Percentiles rank a stretch among this genome's conserved stretches.
phyloP scores from a whole-genome alignment of 345 rosid species.

The Ailanthus altissimus region DNA sequence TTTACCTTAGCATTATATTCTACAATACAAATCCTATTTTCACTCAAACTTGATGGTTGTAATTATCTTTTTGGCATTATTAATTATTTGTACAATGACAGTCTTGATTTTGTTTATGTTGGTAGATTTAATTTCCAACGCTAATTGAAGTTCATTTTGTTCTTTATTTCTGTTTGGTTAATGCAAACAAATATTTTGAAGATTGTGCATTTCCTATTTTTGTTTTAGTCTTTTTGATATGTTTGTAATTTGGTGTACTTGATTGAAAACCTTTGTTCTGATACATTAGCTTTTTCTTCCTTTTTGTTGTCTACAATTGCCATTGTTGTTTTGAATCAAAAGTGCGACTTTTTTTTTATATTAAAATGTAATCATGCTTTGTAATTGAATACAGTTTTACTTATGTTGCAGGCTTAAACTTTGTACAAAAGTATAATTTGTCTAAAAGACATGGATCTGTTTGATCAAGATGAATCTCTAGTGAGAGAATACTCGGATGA shows the following conservation, averaged over 20 bases:
- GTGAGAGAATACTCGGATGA: slow-evolving; percentile 33
- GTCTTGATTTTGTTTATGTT: background rate
- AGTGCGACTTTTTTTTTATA: background rate
- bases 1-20: background rate
- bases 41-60: background rate
- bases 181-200: background rate
- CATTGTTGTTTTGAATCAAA: background rate
- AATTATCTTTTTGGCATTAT: background rate
- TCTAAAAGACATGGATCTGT: slow-evolving; percentile 12
- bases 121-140: background rate
- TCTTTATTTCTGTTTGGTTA: background rate
- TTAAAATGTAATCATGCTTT: background rate
- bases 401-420: background rate
- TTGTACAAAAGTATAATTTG: background rate
- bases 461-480: slow-evolving; percentile 28
- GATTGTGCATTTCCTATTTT: background rate
- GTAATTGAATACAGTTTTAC: background rate
- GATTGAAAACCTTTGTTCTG: background rate
- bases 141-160: background rate
- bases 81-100: background rate
- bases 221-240: background rate
- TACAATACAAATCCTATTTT: background rate
- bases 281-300: background rate
- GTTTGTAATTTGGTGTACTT: background rate
- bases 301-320: background rate